A percentile compares a stretch with the other conserved stretches of the same genome.
Evolutionary conservation across 768 basidiomycete species (phyloP).

Genomic region (Leucocoprinus leucothites): DNA sequence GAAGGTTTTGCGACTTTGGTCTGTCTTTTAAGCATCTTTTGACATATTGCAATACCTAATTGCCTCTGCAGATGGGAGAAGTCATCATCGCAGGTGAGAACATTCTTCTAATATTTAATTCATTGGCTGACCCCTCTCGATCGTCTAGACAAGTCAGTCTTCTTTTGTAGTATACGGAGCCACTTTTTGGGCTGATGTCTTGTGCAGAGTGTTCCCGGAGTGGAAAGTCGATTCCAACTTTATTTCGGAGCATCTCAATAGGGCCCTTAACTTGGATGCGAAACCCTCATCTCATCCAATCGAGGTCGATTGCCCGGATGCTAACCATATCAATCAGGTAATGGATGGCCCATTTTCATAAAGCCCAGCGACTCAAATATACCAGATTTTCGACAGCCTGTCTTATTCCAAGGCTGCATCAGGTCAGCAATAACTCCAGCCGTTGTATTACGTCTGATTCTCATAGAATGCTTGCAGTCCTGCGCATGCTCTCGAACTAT

Average conservation of each 20-base stretch:
- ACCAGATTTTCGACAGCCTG: conserved; percentile 83
- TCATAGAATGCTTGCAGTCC: conserved; percentile 41
- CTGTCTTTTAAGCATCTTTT: conserved; percentile 19
- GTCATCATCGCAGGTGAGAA: conserved; percentile 72
- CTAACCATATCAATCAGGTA: conserved; percentile 79
- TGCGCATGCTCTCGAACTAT: conserved; percentile 88
- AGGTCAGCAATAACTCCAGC: conserved; percentile 33
- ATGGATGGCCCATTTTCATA: neutral
- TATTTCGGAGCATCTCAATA: conserved; percentile 70
- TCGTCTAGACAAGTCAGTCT: conserved; percentile 49
- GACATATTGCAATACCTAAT: conserved; percentile 1
- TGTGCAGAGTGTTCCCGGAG: conserved; percentile 67
- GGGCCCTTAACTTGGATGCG: conserved; percentile 80
- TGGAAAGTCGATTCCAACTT: conserved; percentile 85
- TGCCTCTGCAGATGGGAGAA: conserved; percentile 68
- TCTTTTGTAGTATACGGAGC: neutral
- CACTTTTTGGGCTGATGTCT: neutral
- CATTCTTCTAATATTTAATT: conserved; percentile 6
- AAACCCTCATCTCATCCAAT: conserved; percentile 90
- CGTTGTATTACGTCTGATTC: neutral
- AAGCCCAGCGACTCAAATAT: neutral
- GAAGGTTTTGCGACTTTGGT: conserved; percentile 90
- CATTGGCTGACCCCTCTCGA: neutral
- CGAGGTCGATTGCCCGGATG: conserved; percentile 86
- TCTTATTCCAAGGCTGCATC: conserved; percentile 86